Evolutionary conservation across 164 flowering plant genomes (phyloP), one percentile per base, ranked within the genome.

Genomic region (Hamamelis virginiana): DNA sequence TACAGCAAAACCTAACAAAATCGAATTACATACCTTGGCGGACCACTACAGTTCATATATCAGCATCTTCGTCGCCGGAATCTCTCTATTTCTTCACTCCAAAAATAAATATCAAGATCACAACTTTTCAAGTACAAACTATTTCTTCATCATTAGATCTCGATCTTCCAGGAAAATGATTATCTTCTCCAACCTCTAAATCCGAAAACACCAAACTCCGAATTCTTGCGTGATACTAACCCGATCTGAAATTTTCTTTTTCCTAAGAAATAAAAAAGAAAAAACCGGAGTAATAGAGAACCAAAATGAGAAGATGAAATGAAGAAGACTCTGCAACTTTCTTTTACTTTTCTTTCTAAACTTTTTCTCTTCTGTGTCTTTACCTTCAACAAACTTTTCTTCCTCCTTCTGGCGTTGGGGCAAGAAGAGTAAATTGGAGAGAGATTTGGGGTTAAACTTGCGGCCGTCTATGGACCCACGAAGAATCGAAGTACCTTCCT

Each of bases 361-460:
- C 41, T 33, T 38, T 41, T 47, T 12, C 0, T 23, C 52, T 12
- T 26, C 22, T n/a, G n/a, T n/a, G 19, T 62, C 44, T 60, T 67
- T 60, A n/a, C 55, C 58, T 62, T 74, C 53, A 25, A 69, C 70
- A 52, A 69, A 59, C 59, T 28, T 61, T 62, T 74, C 11, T 12
- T 18, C 58, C 66, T 18, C 58, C 66, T 16, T 56, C 67, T 16
- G 50, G 46, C 22, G 63, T 33, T 33, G 41, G 41, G 76, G 76
- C 73, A 72, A 21, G 57, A 65, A 77, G 48, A 41, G 80, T 77
- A 72, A 73, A 69, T 69, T 61, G 46, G 23, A 55, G 58, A 68
- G 66, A 69, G 4, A 21, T 10, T 8, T 33, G 63, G 67, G 59
- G 45, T 52, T 26, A 4, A 2, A 16, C 13, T 28, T 38, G 1